Conservation (phyloP, 306 rosid genomes). For the Ormosia emarginata region DNA sequence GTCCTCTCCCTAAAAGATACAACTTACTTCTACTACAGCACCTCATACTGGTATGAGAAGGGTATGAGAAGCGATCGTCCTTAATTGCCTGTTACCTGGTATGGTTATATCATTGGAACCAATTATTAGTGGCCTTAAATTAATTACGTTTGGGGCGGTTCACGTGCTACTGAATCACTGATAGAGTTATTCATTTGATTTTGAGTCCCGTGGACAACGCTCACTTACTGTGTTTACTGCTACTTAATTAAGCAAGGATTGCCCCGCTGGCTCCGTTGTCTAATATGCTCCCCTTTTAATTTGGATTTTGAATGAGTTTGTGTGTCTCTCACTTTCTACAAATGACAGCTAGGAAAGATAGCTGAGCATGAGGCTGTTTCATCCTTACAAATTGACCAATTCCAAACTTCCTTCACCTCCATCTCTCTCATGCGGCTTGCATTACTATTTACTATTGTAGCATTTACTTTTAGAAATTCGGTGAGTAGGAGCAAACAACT, state of each 20-base stretch:
- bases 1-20: too few relatives aligned
- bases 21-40: too few relatives aligned
- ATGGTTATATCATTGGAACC: conserved; percentile 23
- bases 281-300: not conserved
- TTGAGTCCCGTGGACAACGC: not conserved
- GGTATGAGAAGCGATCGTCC: too few relatives aligned
- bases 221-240: not conserved
- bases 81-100: not conserved
- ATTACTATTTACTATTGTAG: not conserved
- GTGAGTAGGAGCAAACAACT: not conserved
- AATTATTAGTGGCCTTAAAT: conserved; percentile 18
- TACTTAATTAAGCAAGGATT: not conserved
- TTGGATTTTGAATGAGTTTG: not conserved
- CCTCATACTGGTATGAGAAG: too few relatives aligned
- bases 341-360: conserved; percentile 31
- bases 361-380: not conserved
- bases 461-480: conserved; percentile 31
- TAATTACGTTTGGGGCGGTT: conserved; percentile 32
- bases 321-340: conserved; percentile 28
- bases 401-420: conserved; percentile 9
- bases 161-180: conserved; percentile 39
- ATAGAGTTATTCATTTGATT: not conserved
- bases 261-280: not conserved
- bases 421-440: not conserved
- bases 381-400: conserved; percentile 32